Evolutionary conservation across 1,284 basidiomycete genomes (phyloP).

Genomic region (Athelia psychrophila): DNA sequence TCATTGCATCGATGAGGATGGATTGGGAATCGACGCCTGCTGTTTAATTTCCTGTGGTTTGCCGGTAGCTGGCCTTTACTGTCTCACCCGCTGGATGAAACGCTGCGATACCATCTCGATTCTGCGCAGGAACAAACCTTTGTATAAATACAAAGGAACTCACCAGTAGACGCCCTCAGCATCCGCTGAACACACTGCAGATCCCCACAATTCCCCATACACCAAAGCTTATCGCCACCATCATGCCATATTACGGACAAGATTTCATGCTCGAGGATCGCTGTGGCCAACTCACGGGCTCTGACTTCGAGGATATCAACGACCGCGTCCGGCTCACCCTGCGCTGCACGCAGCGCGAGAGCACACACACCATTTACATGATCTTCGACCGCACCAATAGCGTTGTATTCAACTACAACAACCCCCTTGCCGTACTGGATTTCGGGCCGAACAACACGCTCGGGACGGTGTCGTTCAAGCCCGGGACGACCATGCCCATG

Average conservation of each 20-base stretch:
- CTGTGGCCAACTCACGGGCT: slow-evolving; percentile 46
- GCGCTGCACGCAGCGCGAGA: slow-evolving; percentile 41
- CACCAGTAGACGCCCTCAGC: too few relatives aligned
- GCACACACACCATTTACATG: slow-evolving; percentile 44
- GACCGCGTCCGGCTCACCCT: slow-evolving; percentile 52
- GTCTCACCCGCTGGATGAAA: neutral
- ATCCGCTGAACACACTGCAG: too few relatives aligned
- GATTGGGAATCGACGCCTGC: too few relatives aligned
- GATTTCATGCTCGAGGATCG: slow-evolving; percentile 64
- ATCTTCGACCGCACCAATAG: slow-evolving; percentile 21
- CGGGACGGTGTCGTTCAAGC: slow-evolving; percentile 46
- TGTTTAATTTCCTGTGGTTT: neutral
- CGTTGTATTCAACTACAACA: slow-evolving; percentile 30
- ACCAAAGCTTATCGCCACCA: neutral
- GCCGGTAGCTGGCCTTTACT: neutral
- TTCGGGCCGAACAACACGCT: slow-evolving; percentile 48
- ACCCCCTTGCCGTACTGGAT: slow-evolving; percentile 44
- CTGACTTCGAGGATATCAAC: slow-evolving; percentile 60
- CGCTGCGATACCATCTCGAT: neutral
- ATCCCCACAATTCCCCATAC: too few relatives aligned
- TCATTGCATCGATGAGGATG: neutral
- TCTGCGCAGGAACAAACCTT: neutral
- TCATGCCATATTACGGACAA: slow-evolving; percentile 48
- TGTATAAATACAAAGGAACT: neutral
- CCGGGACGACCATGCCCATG: slow-evolving; percentile 42